Evolutionary conservation across 106 monocot species (phyloP).

Genomic region (Phalaenopsis aphrodite): DNA sequence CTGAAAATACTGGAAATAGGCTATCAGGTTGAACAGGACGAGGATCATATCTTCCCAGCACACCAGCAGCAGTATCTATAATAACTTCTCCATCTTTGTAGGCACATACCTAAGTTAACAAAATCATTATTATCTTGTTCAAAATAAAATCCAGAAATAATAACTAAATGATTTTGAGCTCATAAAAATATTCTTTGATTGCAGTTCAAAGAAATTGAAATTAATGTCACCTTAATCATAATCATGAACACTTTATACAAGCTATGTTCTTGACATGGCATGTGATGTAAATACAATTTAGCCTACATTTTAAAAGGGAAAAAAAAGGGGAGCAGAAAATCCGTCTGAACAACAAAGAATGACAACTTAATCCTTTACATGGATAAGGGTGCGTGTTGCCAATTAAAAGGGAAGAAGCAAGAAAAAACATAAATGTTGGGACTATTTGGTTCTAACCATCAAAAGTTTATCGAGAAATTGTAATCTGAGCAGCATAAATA

Average conservation of each 20-base stretch:
- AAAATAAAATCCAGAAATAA: neutral
- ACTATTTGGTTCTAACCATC: neutral
- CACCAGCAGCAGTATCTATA: slow-evolving; percentile 93
- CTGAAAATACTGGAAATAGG: slow-evolving; percentile 91
- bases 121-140: neutral
- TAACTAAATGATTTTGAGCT: neutral
- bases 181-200: neutral
- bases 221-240: neutral
- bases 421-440: neutral
- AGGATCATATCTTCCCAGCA: slow-evolving; percentile 96
- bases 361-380: neutral
- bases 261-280: no score
- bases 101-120: slow-evolving; percentile 66
- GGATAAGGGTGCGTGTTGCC: neutral
- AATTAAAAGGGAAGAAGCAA: neutral
- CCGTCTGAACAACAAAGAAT: neutral
- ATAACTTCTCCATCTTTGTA: slow-evolving; percentile 94
- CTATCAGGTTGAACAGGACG: slow-evolving; percentile 85
- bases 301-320: neutral
- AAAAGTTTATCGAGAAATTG: neutral
- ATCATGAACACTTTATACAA: neutral
- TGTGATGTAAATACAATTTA: no score
- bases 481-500: neutral
- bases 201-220: neutral
- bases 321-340: neutral